Base-by-base conservation (phyloP, 2,329 filamentous ascomycete genomes). In the Phialophora chinensis region DNA sequence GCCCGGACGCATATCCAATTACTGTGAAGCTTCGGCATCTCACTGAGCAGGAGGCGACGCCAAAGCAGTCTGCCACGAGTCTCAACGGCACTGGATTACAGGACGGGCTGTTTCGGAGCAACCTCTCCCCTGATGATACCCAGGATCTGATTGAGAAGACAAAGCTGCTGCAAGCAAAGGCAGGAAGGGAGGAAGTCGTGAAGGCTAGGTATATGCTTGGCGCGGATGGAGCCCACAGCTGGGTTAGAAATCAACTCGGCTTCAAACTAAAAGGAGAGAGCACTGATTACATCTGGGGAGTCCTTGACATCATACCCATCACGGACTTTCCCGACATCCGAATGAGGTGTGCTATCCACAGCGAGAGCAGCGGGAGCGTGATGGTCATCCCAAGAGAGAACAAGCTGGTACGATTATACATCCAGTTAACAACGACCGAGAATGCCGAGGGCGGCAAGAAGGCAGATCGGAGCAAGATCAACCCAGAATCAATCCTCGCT, bases 171-270 rank as follows among this genome's bases (percentile, higher is more conserved):
- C 82, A 79, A 47, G 82, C 85, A 5, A 88, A 88, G 73, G 91
- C 68, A 11, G 60, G 60, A 5, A 17, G 23, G 17, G 65, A 64
- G 29, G 65, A 69, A 50, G 57, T 57, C 20, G 63, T 71, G 4
- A 66, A 62, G 27, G 67, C 66, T 3, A 71, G 70, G 50, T 69
- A 89, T 68, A 80, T 91, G 33, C 81, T 92, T 3, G 89, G 89
- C 0, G 88, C 86, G 53, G 89, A 91, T 69, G 89, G 89, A 0
- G 89, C 89, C 0, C 87, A 89, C 72, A 87, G 84, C 63, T 90
- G 88, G 87, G 87, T 86, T 0, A 79, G 89, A 44, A 81, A 82
- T 61, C 81, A 86, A 63, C 78, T 91, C 0, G 85, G 85, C 0
- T 83, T 86, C 35, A 79, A 83, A 38, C 79, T 88, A 53, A 80